These are phyloP conservation scores for Geotrichum ghanense DNA, from an alignment of 805 yeast genomes.

Conservation along the genomic window DNA sequence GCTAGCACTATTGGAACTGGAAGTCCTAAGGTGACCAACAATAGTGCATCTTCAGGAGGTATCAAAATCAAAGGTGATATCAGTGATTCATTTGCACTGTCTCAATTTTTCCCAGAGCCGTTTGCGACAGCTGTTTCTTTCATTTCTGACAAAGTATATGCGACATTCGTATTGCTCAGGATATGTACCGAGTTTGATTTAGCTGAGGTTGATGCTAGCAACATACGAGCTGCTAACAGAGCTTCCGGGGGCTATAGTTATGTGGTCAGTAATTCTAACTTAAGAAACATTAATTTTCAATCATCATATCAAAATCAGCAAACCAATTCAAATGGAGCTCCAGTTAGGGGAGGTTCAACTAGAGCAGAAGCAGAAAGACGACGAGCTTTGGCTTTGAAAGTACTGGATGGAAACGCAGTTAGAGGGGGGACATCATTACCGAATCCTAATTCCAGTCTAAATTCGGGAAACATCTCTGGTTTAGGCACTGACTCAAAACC, in stretches of 20 bases:
- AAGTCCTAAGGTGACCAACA: slow-evolving; percentile 5
- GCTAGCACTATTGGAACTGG: slow-evolving; percentile 3
- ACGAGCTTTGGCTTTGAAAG: slow-evolving; percentile 25
- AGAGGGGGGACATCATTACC: slow-evolving; percentile 6
- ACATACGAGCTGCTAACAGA: slow-evolving; percentile 57
- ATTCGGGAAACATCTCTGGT: too few relatives aligned
- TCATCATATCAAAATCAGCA: slow-evolving; percentile 11
- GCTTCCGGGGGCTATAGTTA: neutral
- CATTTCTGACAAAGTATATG: slow-evolving; percentile 35
- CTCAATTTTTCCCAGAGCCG: slow-evolving; percentile 70
- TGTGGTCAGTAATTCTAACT: neutral
- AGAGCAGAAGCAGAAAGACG: slow-evolving; percentile 27
- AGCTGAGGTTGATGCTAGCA: slow-evolving; percentile 61
- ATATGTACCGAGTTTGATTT: slow-evolving; percentile 53
- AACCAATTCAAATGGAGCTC: neutral
- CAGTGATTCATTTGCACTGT: slow-evolving; percentile 74
- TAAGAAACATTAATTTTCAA: neutral
- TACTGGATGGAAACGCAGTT: slow-evolving; percentile 24
- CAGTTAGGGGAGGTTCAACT: slow-evolving; percentile 11
- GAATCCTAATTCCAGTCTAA: neutral
- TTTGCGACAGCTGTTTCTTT: slow-evolving; percentile 41
- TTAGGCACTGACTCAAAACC: neutral
- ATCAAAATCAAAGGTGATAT: slow-evolving; percentile 63
- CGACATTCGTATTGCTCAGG: slow-evolving; percentile 32
- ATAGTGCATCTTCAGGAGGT: slow-evolving; percentile 11